Conservation (phyloP, 2,329 filamentous ascomycete species). For the Ascochyta lentis region DNA sequence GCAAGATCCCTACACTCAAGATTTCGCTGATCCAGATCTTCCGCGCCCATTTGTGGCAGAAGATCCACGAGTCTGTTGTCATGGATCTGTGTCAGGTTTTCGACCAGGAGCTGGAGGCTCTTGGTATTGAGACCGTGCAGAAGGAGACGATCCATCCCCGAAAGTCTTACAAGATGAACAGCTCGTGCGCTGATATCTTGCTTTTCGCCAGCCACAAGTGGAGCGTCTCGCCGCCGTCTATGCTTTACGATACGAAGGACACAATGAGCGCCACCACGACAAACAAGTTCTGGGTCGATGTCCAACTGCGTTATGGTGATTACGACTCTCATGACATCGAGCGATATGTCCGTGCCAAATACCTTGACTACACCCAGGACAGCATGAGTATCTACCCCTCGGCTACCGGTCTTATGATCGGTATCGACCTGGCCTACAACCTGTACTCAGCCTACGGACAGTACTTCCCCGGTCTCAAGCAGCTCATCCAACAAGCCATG, state of each 20-base stretch:
- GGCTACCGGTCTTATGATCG: conserved; percentile 95
- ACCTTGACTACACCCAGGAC: conserved; percentile 97
- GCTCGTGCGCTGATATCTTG: conserved; percentile 95
- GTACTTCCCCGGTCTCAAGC: conserved; percentile 97
- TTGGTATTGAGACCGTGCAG: conserved; percentile 96
- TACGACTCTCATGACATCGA: conserved; percentile 99
- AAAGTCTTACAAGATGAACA: conserved; percentile 99
- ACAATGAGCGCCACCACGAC: conserved; percentile 91
- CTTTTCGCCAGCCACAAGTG: conserved; percentile 98
- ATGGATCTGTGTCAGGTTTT: conserved; percentile 99
- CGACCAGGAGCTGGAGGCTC: conserved; percentile 92
- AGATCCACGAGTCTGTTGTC: conserved; percentile 97
- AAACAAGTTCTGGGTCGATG: conserved; percentile 99
- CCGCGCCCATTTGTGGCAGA: conserved; percentile 99
- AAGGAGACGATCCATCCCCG: conserved; percentile 99
- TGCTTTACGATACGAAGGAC: conserved; percentile 96
- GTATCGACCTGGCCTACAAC: conserved; percentile 97
- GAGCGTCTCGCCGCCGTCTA: conserved; percentile 93
- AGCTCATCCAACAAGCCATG: conserved; percentile 96
- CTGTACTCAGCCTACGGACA: conserved; percentile 97
- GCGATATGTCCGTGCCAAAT: conserved; percentile 95
- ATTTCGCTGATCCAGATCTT: conserved; percentile 99
- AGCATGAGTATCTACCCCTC: conserved; percentile 99
- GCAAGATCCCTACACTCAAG: conserved; percentile 97
- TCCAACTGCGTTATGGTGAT: conserved; percentile 94